These are phyloP conservation scores for Aphanomyces cochlioides DNA, from an alignment of 352 stramenopile species.

Conservation along the genomic window DNA sequence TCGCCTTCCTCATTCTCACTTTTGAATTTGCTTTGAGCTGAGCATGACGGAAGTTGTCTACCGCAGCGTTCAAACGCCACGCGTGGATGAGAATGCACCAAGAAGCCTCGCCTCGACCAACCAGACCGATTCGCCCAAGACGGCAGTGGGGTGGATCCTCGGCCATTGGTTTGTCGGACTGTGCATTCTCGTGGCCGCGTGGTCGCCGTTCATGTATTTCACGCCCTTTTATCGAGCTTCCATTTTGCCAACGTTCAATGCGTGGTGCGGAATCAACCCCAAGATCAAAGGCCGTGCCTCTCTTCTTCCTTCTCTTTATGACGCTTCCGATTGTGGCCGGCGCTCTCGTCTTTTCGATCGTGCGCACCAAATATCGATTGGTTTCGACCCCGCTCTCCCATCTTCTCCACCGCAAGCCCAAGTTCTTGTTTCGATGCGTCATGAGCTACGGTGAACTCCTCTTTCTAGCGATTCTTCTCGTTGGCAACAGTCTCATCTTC, in stretches of 20 bases:
- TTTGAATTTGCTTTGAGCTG: neutral
- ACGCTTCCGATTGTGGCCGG: conserved; percentile 42
- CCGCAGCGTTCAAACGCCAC: neutral
- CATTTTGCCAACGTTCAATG: conserved; percentile 4
- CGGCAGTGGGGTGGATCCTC: neutral
- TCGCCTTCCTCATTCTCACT: neutral
- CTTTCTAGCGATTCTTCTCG: conserved; percentile 43
- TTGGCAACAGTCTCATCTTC: conserved; percentile 58
- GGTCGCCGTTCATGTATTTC: conserved; percentile 2
- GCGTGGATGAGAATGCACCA: neutral
- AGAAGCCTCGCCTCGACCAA: neutral
- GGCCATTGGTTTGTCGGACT: conserved; percentile 15
- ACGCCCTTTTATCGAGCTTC: conserved; percentile 3
- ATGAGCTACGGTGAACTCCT: conserved; percentile 64
- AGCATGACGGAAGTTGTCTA: neutral
- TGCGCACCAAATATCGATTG: conserved; percentile 34
- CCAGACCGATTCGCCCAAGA: too few relatives aligned
- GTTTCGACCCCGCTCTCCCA: conserved; percentile 24
- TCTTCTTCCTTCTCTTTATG: conserved; percentile 43
- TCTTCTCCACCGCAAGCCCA: conserved; percentile 46
- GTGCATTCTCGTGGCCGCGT: conserved; percentile 1
- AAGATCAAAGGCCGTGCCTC: conserved; percentile 45
- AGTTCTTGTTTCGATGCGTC: conserved; percentile 32
- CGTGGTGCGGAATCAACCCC: conserved; percentile 25
- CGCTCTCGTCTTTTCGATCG: conserved; percentile 42